Evolutionary conservation across 208 protist species (phyloP).

Genomic region (Porcisia hertigi): DNA sequence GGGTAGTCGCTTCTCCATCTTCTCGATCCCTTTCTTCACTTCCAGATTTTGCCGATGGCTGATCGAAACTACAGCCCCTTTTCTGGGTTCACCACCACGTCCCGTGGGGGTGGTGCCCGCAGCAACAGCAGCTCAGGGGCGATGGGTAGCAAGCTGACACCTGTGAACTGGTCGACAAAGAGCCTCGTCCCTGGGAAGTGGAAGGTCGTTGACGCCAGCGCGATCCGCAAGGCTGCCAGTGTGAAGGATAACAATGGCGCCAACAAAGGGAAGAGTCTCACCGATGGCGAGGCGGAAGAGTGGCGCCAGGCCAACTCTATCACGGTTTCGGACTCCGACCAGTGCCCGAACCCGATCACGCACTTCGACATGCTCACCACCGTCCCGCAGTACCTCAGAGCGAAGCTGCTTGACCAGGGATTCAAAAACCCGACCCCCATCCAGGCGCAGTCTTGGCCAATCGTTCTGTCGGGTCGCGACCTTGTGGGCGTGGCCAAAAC

Average conservation of each 20-base stretch:
- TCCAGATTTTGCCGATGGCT: slow-evolving; percentile 31
- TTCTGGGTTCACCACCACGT: slow-evolving; percentile 46
- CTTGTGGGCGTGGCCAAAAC: slow-evolving; percentile 93
- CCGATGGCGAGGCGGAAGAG: slow-evolving; percentile 50
- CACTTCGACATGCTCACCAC: slow-evolving; percentile 64
- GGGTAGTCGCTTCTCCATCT: not conserved
- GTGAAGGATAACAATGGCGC: slow-evolving; percentile 30
- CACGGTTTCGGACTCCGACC: slow-evolving; percentile 58
- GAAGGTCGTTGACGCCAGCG: slow-evolving; percentile 75
- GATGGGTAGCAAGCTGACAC: slow-evolving; percentile 49
- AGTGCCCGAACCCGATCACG: slow-evolving; percentile 63
- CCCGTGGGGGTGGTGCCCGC: slow-evolving; percentile 9
- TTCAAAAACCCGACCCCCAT: slow-evolving; percentile 87
- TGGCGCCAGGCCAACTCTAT: slow-evolving; percentile 74
- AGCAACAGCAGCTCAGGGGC: slow-evolving; percentile 13
- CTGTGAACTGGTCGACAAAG: slow-evolving; percentile 71
- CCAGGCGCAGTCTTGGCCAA: slow-evolving; percentile 87
- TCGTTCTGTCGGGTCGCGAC: slow-evolving; percentile 84
- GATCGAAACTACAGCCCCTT: slow-evolving; percentile 85
- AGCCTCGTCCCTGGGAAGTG: slow-evolving; percentile 71
- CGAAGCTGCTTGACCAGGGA: slow-evolving; percentile 77
- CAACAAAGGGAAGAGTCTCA: slow-evolving; percentile 36
- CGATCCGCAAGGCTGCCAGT: slow-evolving; percentile 57
- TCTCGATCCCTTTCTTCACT: not conserved
- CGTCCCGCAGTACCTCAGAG: slow-evolving; percentile 73